These are phyloP conservation scores for Aureobasidium sp. DNA, from an alignment of 2,329 filamentous ascomycete species.

Conservation along the genomic window DNA sequence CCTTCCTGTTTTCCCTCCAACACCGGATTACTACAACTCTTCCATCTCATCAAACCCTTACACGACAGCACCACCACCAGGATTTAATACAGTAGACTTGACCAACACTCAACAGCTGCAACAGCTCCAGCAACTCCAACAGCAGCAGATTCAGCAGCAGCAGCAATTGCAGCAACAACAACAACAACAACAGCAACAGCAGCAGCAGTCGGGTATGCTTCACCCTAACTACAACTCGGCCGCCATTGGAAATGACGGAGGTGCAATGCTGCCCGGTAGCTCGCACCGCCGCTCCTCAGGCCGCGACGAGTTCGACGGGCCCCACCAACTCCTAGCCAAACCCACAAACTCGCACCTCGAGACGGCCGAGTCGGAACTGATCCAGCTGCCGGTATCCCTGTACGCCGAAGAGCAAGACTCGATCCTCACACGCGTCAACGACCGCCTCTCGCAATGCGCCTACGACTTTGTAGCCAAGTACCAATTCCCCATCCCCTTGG, in stretches of 20 bases:
- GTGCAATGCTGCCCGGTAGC: constrained; percentile 14
- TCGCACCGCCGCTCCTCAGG: constrained; percentile 66
- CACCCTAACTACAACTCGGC: constrained; percentile 8
- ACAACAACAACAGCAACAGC: not conserved
- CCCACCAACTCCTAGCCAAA: constrained; percentile 71
- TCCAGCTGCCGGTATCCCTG: constrained; percentile 74
- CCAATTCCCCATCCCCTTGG: constrained; percentile 80
- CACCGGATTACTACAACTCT: constrained; percentile 10
- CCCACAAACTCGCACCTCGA: constrained; percentile 65
- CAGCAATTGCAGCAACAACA: not conserved
- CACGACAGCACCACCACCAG: constrained; percentile 14
- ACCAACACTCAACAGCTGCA: not conserved
- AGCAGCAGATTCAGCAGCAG: not conserved
- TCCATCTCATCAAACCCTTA: constrained; percentile 13
- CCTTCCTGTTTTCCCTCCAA: not conserved
- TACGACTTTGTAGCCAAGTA: constrained; percentile 90
- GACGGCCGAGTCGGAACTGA: constrained; percentile 71
- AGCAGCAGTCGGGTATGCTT: constrained; percentile 8
- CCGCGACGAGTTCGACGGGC: constrained; percentile 83
- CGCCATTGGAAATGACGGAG: not conserved
- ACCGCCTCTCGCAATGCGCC: constrained; percentile 75
- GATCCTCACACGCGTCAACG: constrained; percentile 74
- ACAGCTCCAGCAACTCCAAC: constrained; percentile 3
- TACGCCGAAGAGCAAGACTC: constrained; percentile 78
- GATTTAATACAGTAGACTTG: constrained; percentile 10